phyloP scores from a whole-genome alignment of 1,284 basidiomycete genomes.

The Trichosporon asahii region DNA sequence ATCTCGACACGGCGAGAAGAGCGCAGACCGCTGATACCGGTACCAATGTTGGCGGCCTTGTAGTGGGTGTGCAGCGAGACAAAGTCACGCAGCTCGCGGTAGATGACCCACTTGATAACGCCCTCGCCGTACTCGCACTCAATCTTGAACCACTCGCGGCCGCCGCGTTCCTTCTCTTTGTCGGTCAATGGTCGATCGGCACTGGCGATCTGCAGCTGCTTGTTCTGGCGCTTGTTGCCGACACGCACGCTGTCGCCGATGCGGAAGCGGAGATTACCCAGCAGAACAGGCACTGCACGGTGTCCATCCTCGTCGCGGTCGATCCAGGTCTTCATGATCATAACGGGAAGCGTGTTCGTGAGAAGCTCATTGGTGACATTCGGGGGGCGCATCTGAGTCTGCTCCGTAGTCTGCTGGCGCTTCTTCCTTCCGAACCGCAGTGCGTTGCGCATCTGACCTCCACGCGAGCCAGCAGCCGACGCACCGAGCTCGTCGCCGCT shows the following conservation, averaged over 20 bases:
- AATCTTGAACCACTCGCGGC: slow-evolving; percentile 51
- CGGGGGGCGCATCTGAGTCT: slow-evolving; percentile 48
- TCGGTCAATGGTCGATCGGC: not conserved
- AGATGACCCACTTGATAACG: slow-evolving; percentile 92
- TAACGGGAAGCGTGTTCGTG: slow-evolving; percentile 71
- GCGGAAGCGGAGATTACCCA: slow-evolving; percentile 55
- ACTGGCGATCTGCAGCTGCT: not conserved
- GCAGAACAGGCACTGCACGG: slow-evolving; percentile 77
- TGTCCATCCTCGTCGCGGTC: slow-evolving; percentile 85
- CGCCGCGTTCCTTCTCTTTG: slow-evolving; percentile 22
- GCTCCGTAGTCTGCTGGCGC: not conserved
- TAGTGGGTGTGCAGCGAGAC: slow-evolving; percentile 88
- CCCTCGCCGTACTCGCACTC: slow-evolving; percentile 93
- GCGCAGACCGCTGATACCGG: slow-evolving; percentile 53
- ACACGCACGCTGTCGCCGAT: slow-evolving; percentile 45
- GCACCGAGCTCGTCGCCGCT: not conserved
- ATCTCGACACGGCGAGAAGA: slow-evolving; percentile 67
- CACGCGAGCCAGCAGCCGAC: not conserved
- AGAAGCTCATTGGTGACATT: slow-evolving; percentile 83
- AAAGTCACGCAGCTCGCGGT: slow-evolving; percentile 91
- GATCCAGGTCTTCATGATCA: slow-evolving; percentile 84
- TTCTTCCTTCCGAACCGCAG: slow-evolving; percentile 5
- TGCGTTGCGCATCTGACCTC: not conserved
- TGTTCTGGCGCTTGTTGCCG: not conserved
- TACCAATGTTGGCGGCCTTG: slow-evolving; percentile 69